Percentiles rank a stretch among this genome's conserved stretches.
Evolutionary conservation across 768 basidiomycete genomes (phyloP).

Genomic region (Guyanaporus albipodus): DNA sequence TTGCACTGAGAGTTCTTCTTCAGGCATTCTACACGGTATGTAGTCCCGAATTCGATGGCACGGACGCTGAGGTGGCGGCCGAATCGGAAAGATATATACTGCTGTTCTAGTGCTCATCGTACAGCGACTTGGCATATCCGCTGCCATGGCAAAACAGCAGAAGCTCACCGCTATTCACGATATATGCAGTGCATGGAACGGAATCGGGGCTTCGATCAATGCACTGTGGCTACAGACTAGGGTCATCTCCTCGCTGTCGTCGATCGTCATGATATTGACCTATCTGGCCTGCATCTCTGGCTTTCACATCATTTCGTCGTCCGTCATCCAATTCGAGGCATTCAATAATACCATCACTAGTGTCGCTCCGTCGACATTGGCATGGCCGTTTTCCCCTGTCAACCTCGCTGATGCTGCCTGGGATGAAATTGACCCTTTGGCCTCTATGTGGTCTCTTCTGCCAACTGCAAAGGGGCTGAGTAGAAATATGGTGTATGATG

Average conservation of each 20-base stretch:
- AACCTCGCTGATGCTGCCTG: not conserved
- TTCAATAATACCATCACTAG: constrained; percentile 6
- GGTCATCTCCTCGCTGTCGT: constrained; percentile 4
- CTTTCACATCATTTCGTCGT: constrained; percentile 22
- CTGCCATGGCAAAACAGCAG: constrained; percentile 2
- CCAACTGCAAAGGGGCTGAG: constrained; percentile 8
- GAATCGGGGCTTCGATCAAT: constrained; percentile 20
- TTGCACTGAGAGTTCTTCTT: not conserved
- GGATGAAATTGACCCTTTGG: not conserved
- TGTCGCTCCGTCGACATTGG: not conserved
- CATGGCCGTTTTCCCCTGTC: not conserved
- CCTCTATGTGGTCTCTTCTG: not conserved
- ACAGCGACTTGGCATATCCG: constrained; percentile 12
- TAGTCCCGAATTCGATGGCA: too few species aligned
- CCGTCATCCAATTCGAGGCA: constrained; percentile 18
- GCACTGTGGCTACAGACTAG: constrained; percentile 20
- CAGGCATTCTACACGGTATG: not conserved
- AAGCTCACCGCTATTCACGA: constrained; percentile 22
- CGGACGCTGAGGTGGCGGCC: not conserved
- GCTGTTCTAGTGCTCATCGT: constrained; percentile 7
- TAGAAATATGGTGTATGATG: constrained; percentile 15
- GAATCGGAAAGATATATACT: constrained; percentile 11
- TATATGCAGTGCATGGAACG: constrained; percentile 16
- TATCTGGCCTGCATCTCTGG: constrained; percentile 17
- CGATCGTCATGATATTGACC: constrained; percentile 4